Evolutionary conservation across 768 basidiomycete genomes (phyloP), one percentile per base, ranked within the genome.

Genomic region (Clitopilus hobsonii): DNA sequence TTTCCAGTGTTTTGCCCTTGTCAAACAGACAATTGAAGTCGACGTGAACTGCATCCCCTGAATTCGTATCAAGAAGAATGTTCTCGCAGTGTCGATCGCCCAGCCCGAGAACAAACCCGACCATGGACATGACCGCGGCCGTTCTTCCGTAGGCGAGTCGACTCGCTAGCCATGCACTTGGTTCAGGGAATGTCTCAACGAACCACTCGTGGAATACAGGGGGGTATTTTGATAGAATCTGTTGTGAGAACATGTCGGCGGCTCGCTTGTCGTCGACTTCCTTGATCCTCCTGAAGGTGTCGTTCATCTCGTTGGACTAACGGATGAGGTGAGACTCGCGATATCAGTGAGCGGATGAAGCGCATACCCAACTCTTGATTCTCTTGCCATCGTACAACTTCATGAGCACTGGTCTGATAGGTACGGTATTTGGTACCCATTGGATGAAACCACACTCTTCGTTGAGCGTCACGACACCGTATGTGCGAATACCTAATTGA

Each of bases 1-100:
- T 88, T 58, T 94, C 91, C 24, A 99, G 76, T 2, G 78, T 78
- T 72, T 89, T 93, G 1, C 94, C 96, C 76, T 92, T 96, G 61
- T 98, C 97, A 61, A 99, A 99, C 14, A 98, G 77, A 72, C 94
- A 97, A 66, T 98, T 98, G 63, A 99, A 95, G 69, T 98, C 97
- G 54, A 98, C 94, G 61, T 99, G 97, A 1, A 98, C 88, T 6
- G 90, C 82, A 63, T 96, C 95, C 1, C 97, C 97, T 0, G 86
- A 88, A 60, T 85, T 88, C 4, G 73, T 79, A 63, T 99, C 97
- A 45, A 98, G 82, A 13, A 99, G 77, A 49, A 98, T 98, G 65
- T 99, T 99, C 71, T 98, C 96, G 62, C 88, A 85, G 66, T 99
- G 97, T 36, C 97, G 81, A 69, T 99, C 97, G 11, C 97, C 97